Evolutionary conservation across 495 filamentous ascomycete species (phyloP).

Genomic region (Trichocladium antarcticum): DNA sequence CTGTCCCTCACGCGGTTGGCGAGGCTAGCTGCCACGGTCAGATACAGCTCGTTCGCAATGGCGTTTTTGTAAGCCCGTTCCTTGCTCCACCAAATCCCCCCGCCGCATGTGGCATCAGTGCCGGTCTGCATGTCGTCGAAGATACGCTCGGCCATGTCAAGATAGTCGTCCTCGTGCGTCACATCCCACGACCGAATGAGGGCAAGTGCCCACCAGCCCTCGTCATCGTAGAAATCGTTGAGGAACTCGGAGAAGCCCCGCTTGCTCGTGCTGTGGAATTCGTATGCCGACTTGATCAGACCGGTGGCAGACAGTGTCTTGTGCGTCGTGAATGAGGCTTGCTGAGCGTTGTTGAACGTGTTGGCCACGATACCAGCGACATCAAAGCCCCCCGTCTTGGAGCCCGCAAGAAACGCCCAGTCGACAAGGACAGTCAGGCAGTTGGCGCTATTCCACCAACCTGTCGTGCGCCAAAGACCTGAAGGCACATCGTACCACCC

Average conservation of each 20-base stretch:
- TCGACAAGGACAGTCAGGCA: slow-evolving; percentile 53
- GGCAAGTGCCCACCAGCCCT: slow-evolving; percentile 62
- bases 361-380: slow-evolving; percentile 32
- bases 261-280: slow-evolving; percentile 5
- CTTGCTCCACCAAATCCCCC: slow-evolving; percentile 63
- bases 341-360: slow-evolving; percentile 35
- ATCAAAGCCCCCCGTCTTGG: slow-evolving; percentile 21
- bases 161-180: slow-evolving; percentile 42
- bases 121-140: slow-evolving; percentile 52
- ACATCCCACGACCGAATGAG: slow-evolving; percentile 56
- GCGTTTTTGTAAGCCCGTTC: slow-evolving; percentile 50
- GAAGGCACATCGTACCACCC: slow-evolving; percentile 50
- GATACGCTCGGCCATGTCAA: slow-evolving; percentile 46
- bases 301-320: slow-evolving; percentile 27
- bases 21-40: slow-evolving; percentile 59
- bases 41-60: slow-evolving; percentile 66
- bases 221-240: slow-evolving; percentile 59
- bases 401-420: slow-evolving; percentile 36
- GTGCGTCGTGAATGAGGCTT: slow-evolving; percentile 16
- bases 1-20: slow-evolving; percentile 47
- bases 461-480: slow-evolving; percentile 54
- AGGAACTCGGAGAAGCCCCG: slow-evolving; percentile 41
- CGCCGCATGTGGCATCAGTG: slow-evolving; percentile 45
- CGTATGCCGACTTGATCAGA: slow-evolving; percentile 26
- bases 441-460: slow-evolving; percentile 74